These are phyloP conservation scores for Pythium aphanidermatum DNA, from an alignment of 352 stramenopile genomes.

Conservation along the genomic window DNA sequence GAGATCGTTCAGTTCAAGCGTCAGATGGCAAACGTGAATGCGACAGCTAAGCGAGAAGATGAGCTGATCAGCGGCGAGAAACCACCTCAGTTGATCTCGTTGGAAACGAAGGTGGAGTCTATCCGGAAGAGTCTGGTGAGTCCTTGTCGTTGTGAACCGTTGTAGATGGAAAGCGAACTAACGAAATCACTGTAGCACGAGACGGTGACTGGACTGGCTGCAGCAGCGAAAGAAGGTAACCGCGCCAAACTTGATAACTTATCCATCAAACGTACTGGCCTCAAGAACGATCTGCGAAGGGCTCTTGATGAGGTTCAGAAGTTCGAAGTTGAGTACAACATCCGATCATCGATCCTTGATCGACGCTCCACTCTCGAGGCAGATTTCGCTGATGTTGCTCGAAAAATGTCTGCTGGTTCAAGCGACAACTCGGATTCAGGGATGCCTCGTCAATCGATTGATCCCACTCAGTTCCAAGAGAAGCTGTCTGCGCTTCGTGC, in stretches of 20 bases:
- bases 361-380: conserved; percentile 15
- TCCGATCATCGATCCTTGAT: conserved; percentile 29
- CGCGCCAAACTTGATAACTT: conserved; percentile 51
- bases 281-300: conserved; percentile 67
- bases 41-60: conserved; percentile 63
- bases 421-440: too few species aligned
- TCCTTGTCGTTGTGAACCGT: background rate
- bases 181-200: conserved; percentile 35
- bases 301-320: conserved; percentile 66
- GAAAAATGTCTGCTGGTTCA: too few species aligned
- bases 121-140: conserved; percentile 62
- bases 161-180: too few species aligned
- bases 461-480: conserved; percentile 3
- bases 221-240: conserved; percentile 45
- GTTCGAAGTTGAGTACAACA: conserved; percentile 56
- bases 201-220: conserved; percentile 51
- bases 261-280: conserved; percentile 45
- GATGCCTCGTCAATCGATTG: too few species aligned
- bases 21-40: conserved; percentile 58
- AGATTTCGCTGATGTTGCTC: conserved; percentile 9
- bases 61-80: conserved; percentile 77
- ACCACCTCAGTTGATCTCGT: conserved; percentile 67
- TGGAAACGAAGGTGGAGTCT: conserved; percentile 68
- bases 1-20: conserved; percentile 62
- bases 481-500: conserved; percentile 5